Evolutionary conservation across 805 yeast genomes (phyloP).

Genomic region (Lachancea thermotolerans): DNA sequence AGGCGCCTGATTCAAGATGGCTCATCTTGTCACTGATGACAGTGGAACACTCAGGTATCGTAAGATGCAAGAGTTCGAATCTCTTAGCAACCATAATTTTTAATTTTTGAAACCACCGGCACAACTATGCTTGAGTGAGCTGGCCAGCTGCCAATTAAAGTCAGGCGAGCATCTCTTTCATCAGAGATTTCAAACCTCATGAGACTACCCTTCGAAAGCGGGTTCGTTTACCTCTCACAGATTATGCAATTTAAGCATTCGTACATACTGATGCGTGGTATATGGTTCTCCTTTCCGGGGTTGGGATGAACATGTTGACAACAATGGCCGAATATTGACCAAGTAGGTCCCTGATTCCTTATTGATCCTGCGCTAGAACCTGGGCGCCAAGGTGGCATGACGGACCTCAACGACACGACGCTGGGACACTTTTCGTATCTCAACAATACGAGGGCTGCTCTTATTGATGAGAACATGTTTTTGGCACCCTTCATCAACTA

Average conservation of each 20-base stretch:
- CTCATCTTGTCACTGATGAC: slow-evolving; percentile 6
- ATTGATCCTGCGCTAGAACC: no score
- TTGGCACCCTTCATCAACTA: slow-evolving; percentile 15
- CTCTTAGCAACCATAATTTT: slow-evolving; percentile 30
- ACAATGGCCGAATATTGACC: no score
- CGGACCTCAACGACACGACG: not conserved
- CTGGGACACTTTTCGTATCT: slow-evolving; percentile 17
- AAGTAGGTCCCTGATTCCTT: no score
- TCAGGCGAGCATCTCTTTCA: no score
- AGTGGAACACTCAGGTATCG: slow-evolving; percentile 30
- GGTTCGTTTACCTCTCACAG: no score
- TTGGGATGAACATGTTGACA: no score
- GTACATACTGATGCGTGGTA: no score
- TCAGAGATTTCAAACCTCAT: no score
- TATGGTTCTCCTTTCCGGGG: no score
- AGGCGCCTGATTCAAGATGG: slow-evolving; percentile 32
- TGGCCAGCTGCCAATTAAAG: no score
- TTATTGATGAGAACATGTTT: slow-evolving; percentile 9
- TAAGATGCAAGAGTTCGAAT: slow-evolving; percentile 33
- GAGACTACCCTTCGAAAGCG: no score
- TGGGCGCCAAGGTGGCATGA: not conserved
- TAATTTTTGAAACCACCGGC: not conserved
- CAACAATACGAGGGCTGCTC: slow-evolving; percentile 16
- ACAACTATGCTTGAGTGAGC: not conserved
- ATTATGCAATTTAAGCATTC: no score